Evolutionary conservation across 257 asterid species (phyloP).

Genomic region (Primulina huaijiensis): DNA sequence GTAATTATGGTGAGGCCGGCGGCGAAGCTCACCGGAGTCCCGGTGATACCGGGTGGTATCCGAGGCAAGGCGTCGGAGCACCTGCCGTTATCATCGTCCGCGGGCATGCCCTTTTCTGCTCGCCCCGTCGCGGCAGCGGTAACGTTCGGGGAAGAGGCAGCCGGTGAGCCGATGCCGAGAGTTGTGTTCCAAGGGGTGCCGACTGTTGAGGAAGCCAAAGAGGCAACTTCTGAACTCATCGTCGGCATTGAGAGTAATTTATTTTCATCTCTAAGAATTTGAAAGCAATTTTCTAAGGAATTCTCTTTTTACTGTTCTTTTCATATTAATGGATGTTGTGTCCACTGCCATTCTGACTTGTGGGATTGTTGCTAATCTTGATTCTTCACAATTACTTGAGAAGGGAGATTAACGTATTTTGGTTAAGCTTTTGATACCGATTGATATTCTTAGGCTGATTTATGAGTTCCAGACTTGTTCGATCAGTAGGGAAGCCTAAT

Average conservation of each 20-base stretch:
- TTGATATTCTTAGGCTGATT: background rate
- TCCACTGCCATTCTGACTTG: background rate
- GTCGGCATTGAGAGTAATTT: conserved; percentile 36
- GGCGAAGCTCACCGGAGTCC: conserved; percentile 58
- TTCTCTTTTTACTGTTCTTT: background rate
- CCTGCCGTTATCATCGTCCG: conserved; percentile 31
- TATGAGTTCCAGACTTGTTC: background rate
- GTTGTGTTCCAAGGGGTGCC: conserved; percentile 42
- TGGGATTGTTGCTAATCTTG: background rate
- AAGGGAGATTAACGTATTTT: too few species aligned
- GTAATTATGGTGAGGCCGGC: conserved; percentile 59
- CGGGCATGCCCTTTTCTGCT: conserved; percentile 35
- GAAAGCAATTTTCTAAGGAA: background rate
- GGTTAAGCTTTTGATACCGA: background rate
- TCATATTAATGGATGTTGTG: background rate
- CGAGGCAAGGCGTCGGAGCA: conserved; percentile 49
- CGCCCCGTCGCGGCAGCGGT: conserved; percentile 17
- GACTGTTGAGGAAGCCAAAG: conserved; percentile 41
- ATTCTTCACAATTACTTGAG: background rate
- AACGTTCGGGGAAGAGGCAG: conserved; percentile 21
- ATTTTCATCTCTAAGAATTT: background rate
- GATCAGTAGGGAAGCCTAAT: too few species aligned
- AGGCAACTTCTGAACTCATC: conserved; percentile 46
- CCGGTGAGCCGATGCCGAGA: conserved; percentile 27
- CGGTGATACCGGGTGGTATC: conserved; percentile 33